These are phyloP conservation scores for Saccharomyces hybrid DNA, from an alignment of 1,139 yeast species.

Conservation along the genomic window DNA sequence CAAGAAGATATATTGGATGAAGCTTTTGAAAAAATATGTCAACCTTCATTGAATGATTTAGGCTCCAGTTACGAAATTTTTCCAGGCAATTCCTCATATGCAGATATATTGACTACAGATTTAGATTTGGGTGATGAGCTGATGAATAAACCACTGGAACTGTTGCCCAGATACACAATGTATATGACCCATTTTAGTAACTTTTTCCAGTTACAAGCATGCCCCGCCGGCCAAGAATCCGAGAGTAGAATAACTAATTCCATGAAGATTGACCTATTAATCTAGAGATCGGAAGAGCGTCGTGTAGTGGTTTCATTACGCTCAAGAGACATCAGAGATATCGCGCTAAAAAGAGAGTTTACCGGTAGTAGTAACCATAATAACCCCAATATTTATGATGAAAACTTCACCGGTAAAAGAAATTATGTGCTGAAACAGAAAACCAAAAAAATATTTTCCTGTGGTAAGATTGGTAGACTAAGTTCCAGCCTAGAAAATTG, in stretches of 20 bases:
- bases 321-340: slow-evolving; percentile 49
- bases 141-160: slow-evolving; percentile 13
- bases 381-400: slow-evolving; percentile 5
- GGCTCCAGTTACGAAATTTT: slow-evolving; percentile 9
- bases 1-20: slow-evolving; percentile 17
- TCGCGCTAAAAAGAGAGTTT: slow-evolving; percentile 35
- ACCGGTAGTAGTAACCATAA: background rate
- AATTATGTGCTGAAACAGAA: slow-evolving; percentile 17
- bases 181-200: slow-evolving; percentile 26
- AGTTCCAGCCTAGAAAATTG: slow-evolving; percentile 20
- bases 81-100: slow-evolving; percentile 14
- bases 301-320: slow-evolving; percentile 46
- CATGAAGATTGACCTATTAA: slow-evolving; percentile 49
- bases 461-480: slow-evolving; percentile 23
- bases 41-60: slow-evolving; percentile 11
- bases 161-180: slow-evolving; percentile 25
- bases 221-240: slow-evolving; percentile 40
- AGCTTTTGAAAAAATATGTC: slow-evolving; percentile 21
- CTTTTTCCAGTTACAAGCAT: slow-evolving; percentile 34
- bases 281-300: too few relatives aligned
- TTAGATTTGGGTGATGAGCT: background rate
- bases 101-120: slow-evolving; percentile 17
- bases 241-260: slow-evolving; percentile 45
- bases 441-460: slow-evolving; percentile 23
- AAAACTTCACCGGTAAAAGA: slow-evolving; percentile 5